A percentile compares a stretch with the other conserved stretches of the same genome.
Evolutionary conservation across 129 eudicot species (phyloP).

Genomic region (Flaveria bidentis): DNA sequence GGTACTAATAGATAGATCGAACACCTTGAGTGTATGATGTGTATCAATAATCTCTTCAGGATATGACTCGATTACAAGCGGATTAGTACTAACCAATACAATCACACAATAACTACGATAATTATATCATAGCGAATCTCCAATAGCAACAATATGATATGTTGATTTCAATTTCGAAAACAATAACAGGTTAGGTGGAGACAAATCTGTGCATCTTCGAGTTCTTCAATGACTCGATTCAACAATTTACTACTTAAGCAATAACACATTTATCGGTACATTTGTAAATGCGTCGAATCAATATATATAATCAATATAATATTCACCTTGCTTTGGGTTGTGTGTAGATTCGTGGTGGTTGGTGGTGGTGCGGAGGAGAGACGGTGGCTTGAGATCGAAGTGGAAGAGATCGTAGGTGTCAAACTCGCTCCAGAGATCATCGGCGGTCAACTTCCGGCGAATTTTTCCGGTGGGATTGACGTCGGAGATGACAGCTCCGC

Average conservation of each 20-base stretch:
- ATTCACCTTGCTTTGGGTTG: constrained; percentile 32
- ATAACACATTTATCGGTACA: neutral
- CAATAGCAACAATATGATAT: neutral
- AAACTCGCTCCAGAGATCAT: constrained; percentile 55
- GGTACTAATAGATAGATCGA: neutral
- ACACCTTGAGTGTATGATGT: neutral
- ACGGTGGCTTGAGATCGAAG: constrained; percentile 37
- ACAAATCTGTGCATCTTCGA: neutral
- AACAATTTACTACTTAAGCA: neutral
- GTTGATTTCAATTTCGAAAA: neutral
- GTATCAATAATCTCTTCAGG: neutral
- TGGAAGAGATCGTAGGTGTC: constrained; percentile 39
- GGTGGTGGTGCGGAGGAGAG: constrained; percentile 2
- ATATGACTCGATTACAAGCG: neutral
- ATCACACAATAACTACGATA: neutral
- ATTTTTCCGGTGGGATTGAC: constrained; percentile 36
- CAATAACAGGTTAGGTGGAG: neutral
- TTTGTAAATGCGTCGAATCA: neutral
- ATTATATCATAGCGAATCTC: neutral
- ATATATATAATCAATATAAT: neutral
- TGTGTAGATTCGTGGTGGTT: neutral
- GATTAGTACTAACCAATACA: constrained; percentile 4
- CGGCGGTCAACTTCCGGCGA: constrained; percentile 48
- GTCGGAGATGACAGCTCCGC: constrained; percentile 74
- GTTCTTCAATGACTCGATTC: neutral